Base-by-base conservation (phyloP, 257 asterid genomes). In the Paulownia fortunei region DNA sequence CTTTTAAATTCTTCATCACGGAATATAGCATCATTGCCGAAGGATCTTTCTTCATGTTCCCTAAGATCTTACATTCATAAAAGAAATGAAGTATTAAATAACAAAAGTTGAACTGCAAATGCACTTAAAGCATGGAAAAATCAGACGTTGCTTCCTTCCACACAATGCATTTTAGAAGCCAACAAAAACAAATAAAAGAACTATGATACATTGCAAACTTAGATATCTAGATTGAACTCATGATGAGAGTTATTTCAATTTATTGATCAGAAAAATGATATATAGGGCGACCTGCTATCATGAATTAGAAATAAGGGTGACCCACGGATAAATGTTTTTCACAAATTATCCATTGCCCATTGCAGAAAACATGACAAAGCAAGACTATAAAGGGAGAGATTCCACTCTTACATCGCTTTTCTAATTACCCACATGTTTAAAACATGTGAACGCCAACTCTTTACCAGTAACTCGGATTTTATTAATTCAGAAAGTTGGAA, bases 41-140 rank as follows among this genome's bases (percentile, higher is more conserved):
- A 39, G 97, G 89, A 84, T 95, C 93, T 85, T 90, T 89, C 87
- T 86, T 83, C 98, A 91, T 82, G 91, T 84, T 89, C 74, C 96
- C 97, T 86, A 95, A 81, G 89, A 95, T 92, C 99, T 94, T 81
- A 79, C 84, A 88, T 67, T 49, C 74, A 73, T n/a, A 76, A 55
- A 56, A 83, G 58, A 72, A 77, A 71, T 34, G 42, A n/a, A 78
- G 16, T 32, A 80, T 76, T 62, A 88, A 39, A 77, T 84, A 58
- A 72, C 27, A 46, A 69, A 68, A 19, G 12, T 54, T 64, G 79
- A 78, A 73, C 66, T 42, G 81, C 69, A 80, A 49, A 69, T 12
- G 67, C 37, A 69, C 72, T 63, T 37, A 62, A 62, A 63, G 61
- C 52, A 30, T 56, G 78, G 69, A 7, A 26, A 32, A 63, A 54